Conservation (phyloP, 352 stramenopile species). For the Pythium inflatum region DNA sequence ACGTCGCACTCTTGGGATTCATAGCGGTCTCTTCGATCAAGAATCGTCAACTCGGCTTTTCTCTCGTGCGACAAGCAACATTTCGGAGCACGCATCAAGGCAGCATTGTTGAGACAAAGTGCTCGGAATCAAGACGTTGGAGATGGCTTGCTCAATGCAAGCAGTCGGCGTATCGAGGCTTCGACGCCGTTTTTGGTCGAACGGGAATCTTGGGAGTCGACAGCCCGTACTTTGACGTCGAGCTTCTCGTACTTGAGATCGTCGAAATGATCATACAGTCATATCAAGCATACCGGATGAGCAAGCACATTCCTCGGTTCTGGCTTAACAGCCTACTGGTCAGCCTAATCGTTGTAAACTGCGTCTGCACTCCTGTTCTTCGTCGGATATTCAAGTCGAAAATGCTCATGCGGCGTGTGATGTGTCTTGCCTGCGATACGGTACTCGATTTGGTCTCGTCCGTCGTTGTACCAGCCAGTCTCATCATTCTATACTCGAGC, state of each 20-base stretch:
- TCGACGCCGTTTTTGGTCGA: not conserved
- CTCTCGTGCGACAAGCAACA: not conserved
- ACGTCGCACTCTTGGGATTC: not conserved
- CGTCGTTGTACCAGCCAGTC: not conserved
- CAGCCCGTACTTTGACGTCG: slow-evolving; percentile 20
- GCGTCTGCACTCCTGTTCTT: not conserved
- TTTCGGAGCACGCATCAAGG: not conserved
- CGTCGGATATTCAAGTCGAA: not conserved
- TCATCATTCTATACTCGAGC: not conserved
- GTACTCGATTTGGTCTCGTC: slow-evolving; percentile 23
- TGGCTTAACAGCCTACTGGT: slow-evolving; percentile 25
- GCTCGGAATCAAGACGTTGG: not conserved
- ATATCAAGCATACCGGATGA: slow-evolving; percentile 25
- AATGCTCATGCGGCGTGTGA: not conserved
- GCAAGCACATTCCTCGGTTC: slow-evolving; percentile 9
- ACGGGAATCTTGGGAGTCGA: slow-evolving; percentile 17
- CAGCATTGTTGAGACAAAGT: not conserved
- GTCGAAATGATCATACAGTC: slow-evolving; percentile 20
- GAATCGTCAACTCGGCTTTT: not conserved
- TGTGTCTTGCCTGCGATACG: slow-evolving; percentile 3
- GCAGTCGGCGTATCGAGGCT: not conserved
- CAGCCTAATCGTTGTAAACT: slow-evolving; percentile 16
- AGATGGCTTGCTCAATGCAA: too few relatives aligned
- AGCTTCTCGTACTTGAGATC: slow-evolving; percentile 7
- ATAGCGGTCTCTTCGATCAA: not conserved